A percentile compares a stretch with the other conserved stretches of the same genome.
Evolutionary conservation across 441 rosid genomes (phyloP).

Genomic region (Rhodomyrtus psidioides): DNA sequence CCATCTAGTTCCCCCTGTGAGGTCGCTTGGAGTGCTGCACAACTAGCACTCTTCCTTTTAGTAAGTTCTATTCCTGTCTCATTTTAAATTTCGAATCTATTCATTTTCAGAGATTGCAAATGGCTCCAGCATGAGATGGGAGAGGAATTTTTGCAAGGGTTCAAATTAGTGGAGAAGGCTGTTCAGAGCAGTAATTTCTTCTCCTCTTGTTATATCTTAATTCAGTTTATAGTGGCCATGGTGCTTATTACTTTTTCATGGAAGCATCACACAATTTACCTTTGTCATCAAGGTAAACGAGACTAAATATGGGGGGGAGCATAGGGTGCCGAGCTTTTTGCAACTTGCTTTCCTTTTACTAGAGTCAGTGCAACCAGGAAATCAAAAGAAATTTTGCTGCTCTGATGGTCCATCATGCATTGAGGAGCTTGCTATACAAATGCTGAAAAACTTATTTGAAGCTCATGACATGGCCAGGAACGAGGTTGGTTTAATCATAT

Average conservation of each 20-base stretch:
- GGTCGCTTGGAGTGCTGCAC: neutral
- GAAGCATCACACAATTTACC: neutral
- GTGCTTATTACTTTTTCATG: neutral
- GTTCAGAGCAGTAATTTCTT: slow-evolving; percentile 57
- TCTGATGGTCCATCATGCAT: slow-evolving; percentile 44
- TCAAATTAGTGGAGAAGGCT: slow-evolving; percentile 51
- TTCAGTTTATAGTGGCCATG: neutral
- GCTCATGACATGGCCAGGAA: slow-evolving; percentile 79
- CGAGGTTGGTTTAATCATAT: slow-evolving; percentile 40
- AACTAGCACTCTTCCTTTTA: neutral
- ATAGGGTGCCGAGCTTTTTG: slow-evolving; percentile 59
- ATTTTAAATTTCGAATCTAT: neutral
- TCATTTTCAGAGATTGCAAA: slow-evolving; percentile 48
- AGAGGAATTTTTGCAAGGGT: slow-evolving; percentile 42
- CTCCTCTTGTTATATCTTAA: neutral
- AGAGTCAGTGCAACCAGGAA: slow-evolving; percentile 48
- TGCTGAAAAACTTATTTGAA: slow-evolving; percentile 66
- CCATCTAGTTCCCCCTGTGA: neutral
- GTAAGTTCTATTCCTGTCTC: neutral
- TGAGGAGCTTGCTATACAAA: slow-evolving; percentile 62
- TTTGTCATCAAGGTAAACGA: slow-evolving; percentile 45
- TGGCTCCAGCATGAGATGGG: slow-evolving; percentile 57
- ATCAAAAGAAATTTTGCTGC: slow-evolving; percentile 15
- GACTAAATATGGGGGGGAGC: slow-evolving; percentile 73
- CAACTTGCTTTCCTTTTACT: slow-evolving; percentile 63